phyloP scores from a whole-genome alignment of 139 green algal species.

The Haematococcus sp. region DNA sequence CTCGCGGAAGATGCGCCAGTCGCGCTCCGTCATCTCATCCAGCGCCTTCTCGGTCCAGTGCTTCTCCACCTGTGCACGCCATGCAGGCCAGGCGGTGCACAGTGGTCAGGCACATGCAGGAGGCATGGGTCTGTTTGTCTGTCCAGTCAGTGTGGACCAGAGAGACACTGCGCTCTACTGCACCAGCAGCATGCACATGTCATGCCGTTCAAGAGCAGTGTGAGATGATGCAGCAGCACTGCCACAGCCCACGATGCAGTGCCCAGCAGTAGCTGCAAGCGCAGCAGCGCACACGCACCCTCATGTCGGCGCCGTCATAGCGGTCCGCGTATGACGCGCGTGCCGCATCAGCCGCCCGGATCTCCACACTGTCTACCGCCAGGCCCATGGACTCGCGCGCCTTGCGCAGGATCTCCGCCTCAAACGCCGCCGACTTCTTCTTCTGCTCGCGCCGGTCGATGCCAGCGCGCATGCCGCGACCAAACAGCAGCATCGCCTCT shows the following conservation, averaged over 20 bases:
- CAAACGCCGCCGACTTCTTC: slow-evolving; percentile 68
- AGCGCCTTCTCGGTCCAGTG: slow-evolving; percentile 94
- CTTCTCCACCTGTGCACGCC: slow-evolving; percentile 23
- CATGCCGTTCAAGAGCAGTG: too few species aligned
- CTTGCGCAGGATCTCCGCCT: slow-evolving; percentile 58
- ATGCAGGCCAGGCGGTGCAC: too few species aligned
- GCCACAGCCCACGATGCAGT: too few species aligned
- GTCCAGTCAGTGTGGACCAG: neutral
- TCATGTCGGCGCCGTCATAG: slow-evolving; percentile 78
- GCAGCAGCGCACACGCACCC: slow-evolving; percentile 30
- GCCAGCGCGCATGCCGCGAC: slow-evolving; percentile 86
- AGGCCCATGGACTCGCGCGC: slow-evolving; percentile 10
- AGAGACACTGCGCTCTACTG: neutral
- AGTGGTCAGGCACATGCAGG: neutral
- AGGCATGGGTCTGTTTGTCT: neutral
- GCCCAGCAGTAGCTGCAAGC: too few species aligned
- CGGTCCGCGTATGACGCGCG: slow-evolving; percentile 49
- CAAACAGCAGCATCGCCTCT: slow-evolving; percentile 93
- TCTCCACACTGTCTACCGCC: slow-evolving; percentile 8
- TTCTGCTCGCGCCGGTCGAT: slow-evolving; percentile 94
- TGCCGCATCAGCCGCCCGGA: neutral
- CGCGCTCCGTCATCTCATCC: slow-evolving; percentile 90
- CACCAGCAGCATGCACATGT: neutral
- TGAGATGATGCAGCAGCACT: too few species aligned
- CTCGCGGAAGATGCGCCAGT: slow-evolving; percentile 99